These are phyloP conservation scores for Fusarium sublunatum DNA, from an alignment of 2,329 filamentous ascomycete genomes.

Conservation along the genomic window DNA sequence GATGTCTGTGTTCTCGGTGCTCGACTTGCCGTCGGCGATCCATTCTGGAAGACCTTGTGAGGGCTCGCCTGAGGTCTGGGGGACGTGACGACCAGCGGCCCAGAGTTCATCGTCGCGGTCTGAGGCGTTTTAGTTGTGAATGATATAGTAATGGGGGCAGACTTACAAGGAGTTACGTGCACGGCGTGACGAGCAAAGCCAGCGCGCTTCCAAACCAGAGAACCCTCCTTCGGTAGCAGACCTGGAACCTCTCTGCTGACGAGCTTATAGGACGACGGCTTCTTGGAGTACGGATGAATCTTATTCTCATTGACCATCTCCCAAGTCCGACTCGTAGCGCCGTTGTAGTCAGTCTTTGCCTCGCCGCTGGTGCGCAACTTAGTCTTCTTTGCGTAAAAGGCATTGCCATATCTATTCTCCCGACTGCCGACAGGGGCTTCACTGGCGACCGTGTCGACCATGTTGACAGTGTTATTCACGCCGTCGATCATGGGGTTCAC, in stretches of 20 bases:
- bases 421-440: conserved; percentile 80
- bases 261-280: conserved; percentile 88
- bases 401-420: conserved; percentile 91
- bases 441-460: conserved; percentile 78
- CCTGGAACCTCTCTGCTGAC: conserved; percentile 85
- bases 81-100: conserved; percentile 87
- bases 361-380: conserved; percentile 77
- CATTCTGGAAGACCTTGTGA: conserved; percentile 78
- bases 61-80: conserved; percentile 85
- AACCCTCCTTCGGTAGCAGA: conserved; percentile 82
- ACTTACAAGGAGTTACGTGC: conserved; percentile 87
- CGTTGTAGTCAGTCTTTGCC: conserved; percentile 83
- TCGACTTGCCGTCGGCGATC: conserved; percentile 76
- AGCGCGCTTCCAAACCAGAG: conserved; percentile 88
- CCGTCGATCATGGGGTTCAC: conserved; percentile 90
- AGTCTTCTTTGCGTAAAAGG: conserved; percentile 86
- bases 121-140: conserved; percentile 47
- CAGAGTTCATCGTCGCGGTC: conserved; percentile 85
- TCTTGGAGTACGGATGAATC: conserved; percentile 86
- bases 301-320: conserved; percentile 88
- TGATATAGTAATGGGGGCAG: rapidly evolving
- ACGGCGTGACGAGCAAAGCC: conserved; percentile 89
- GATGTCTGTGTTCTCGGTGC: conserved; percentile 83
- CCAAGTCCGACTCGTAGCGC: conserved; percentile 83
- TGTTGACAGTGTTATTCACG: conserved; percentile 83